Percentiles rank a stretch among this genome's conserved stretches.
These are phyloP conservation scores for Colletotrichum sp. DNA, from an alignment of 2,329 filamentous ascomycete species.

Conservation along the genomic window DNA sequence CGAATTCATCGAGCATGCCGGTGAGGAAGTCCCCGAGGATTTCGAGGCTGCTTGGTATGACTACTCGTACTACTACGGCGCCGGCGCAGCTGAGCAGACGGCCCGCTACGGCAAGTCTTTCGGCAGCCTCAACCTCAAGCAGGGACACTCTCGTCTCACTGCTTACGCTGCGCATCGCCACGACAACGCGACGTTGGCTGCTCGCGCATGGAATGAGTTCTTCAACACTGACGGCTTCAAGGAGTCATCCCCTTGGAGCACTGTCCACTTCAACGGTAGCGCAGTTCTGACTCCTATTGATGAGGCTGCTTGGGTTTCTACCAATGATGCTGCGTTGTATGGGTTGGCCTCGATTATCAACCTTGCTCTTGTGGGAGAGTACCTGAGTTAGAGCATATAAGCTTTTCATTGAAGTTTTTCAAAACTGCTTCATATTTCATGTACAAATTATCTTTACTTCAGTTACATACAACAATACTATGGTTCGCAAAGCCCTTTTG, in stretches of 20 bases:
- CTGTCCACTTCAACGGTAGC: conserved; percentile 44
- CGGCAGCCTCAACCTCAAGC: conserved; percentile 50
- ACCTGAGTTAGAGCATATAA: not conserved
- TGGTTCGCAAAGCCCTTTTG: not conserved
- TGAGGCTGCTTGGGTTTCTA: conserved; percentile 62
- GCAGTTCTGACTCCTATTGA: conserved; percentile 52
- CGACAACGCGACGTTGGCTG: conserved; percentile 51
- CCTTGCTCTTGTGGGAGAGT: conserved; percentile 43
- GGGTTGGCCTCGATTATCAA: conserved; percentile 63
- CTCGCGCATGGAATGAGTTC: conserved; percentile 61
- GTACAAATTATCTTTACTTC: not conserved
- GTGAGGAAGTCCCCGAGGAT: conserved; percentile 46
- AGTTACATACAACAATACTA: not conserved
- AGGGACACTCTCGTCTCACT: conserved; percentile 64
- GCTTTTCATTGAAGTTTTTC: too few species aligned
- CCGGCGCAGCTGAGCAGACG: conserved; percentile 51
- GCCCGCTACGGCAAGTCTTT: conserved; percentile 58
- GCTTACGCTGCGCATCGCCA: conserved; percentile 54
- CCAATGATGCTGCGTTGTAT: conserved; percentile 62
- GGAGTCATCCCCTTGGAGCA: conserved; percentile 39
- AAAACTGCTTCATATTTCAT: not conserved
- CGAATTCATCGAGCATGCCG: conserved; percentile 57
- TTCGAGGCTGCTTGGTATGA: conserved; percentile 64
- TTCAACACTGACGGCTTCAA: conserved; percentile 49
- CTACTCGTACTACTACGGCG: conserved; percentile 65